Conservation (phyloP, 108 stramenopile species). For the Skeletonema marinoi region DNA sequence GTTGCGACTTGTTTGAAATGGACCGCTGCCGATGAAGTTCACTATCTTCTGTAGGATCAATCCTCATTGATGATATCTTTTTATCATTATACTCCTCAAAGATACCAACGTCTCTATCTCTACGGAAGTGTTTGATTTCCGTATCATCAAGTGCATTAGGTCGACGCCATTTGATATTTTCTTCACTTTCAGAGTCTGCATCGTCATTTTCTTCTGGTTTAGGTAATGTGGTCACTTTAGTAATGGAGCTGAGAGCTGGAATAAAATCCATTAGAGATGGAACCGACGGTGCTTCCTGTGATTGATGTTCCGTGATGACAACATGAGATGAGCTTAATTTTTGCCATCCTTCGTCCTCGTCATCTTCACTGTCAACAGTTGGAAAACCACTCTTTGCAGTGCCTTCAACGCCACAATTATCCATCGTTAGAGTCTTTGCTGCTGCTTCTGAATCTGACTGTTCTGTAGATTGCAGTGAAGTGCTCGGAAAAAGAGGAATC, state of each 20-base stretch:
- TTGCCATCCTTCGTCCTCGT: conserved; percentile 24
- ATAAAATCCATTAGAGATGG: conserved; percentile 15
- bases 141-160: conserved; percentile 12
- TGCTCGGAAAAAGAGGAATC: conserved; percentile 24
- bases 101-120: background rate
- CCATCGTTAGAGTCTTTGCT: background rate
- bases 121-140: conserved; percentile 2
- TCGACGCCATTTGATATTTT: conserved; percentile 25
- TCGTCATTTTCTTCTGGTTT: conserved; percentile 12
- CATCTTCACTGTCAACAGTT: background rate
- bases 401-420: background rate
- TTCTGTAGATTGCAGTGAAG: background rate
- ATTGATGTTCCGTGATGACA: background rate
- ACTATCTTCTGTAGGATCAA: background rate
- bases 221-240: background rate
- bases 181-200: conserved; percentile 17
- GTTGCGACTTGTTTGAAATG: background rate
- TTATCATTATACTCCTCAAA: background rate
- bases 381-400: background rate
- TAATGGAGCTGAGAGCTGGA: conserved; percentile 17
- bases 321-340: background rate
- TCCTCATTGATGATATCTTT: background rate
- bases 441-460: background rate
- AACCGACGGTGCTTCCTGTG: background rate
- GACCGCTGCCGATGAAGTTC: background rate